Conservation (phyloP, 2,329 filamentous ascomycete genomes). For the Pseudogymnoascus sp. region DNA sequence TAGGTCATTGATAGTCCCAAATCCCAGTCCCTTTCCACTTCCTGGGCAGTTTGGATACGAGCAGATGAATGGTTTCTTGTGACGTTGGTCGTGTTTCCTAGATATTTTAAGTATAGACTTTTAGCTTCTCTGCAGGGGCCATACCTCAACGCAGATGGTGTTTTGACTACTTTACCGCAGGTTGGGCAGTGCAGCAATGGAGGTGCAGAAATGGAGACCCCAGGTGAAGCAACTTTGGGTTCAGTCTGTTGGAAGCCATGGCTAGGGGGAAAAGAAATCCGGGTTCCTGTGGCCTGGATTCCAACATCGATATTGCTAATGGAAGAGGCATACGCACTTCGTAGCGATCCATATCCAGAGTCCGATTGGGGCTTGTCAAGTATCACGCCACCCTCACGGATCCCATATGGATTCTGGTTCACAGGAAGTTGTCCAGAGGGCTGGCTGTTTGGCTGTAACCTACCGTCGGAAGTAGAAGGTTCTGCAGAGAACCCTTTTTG, state of each 20-base stretch:
- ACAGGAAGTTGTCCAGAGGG: background rate
- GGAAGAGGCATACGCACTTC: conserved; percentile 27
- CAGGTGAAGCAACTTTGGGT: conserved; percentile 15
- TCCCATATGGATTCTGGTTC: background rate
- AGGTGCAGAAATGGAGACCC: conserved; percentile 12
- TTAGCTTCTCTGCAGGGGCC: conserved; percentile 16
- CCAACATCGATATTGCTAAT: conserved; percentile 26
- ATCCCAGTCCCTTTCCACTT: conserved; percentile 45
- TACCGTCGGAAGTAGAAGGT: background rate
- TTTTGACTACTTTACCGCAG: conserved; percentile 40
- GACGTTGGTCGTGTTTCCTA: conserved; percentile 69
- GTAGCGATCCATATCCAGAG: conserved; percentile 30
- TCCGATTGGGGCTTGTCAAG: conserved; percentile 27
- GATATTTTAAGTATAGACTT: conserved; percentile 20
- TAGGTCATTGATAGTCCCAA: conserved; percentile 73
- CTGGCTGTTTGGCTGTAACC: background rate
- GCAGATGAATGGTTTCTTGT: conserved; percentile 62
- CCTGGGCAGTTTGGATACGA: conserved; percentile 47
- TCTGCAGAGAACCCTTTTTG: background rate
- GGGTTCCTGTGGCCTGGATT: conserved; percentile 25
- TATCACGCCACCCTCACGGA: conserved; percentile 17
- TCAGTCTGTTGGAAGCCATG: conserved; percentile 19
- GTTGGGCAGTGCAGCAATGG: conserved; percentile 29
- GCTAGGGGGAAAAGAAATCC: conserved; percentile 21
- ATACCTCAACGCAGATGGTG: conserved; percentile 50